These are phyloP conservation scores for Hericium rajendrae DNA, from an alignment of 768 basidiomycete genomes.

Conservation along the genomic window DNA sequence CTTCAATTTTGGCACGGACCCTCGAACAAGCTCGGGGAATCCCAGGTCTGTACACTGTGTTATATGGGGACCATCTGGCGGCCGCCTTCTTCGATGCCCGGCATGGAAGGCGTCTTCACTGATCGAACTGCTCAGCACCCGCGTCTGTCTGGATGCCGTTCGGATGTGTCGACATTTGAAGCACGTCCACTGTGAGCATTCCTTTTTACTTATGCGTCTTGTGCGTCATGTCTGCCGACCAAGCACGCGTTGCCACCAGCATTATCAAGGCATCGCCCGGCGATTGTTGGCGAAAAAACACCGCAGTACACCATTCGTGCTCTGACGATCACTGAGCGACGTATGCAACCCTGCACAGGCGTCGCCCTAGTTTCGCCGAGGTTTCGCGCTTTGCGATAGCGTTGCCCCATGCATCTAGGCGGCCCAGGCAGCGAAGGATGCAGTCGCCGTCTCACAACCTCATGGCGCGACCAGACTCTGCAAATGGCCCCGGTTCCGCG, in stretches of 20 bases:
- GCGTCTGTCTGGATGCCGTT: background rate
- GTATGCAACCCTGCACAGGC: background rate
- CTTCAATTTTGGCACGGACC: too few relatives aligned
- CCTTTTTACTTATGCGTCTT: too few relatives aligned
- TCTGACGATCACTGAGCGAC: background rate
- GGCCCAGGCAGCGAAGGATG: background rate
- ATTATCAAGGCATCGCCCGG: background rate
- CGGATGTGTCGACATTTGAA: too few relatives aligned
- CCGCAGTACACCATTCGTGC: background rate
- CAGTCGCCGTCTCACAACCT: background rate
- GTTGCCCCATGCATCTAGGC: background rate
- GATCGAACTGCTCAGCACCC: background rate
- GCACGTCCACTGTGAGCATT: too few relatives aligned
- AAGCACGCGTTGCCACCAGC: background rate
- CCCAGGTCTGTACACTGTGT: too few relatives aligned
- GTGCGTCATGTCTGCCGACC: too few relatives aligned
- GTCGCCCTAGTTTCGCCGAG: background rate
- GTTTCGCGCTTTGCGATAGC: background rate
- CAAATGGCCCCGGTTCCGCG: background rate
- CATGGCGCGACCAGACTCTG: background rate
- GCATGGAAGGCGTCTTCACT: too few relatives aligned
- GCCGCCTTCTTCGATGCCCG: too few relatives aligned
- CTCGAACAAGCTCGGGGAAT: too few relatives aligned
- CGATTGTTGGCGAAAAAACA: background rate
- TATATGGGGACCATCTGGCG: too few relatives aligned